These are phyloP conservation scores for Hypocreales sp. DNA, from an alignment of 2,329 filamentous ascomycete genomes.

Conservation along the genomic window DNA sequence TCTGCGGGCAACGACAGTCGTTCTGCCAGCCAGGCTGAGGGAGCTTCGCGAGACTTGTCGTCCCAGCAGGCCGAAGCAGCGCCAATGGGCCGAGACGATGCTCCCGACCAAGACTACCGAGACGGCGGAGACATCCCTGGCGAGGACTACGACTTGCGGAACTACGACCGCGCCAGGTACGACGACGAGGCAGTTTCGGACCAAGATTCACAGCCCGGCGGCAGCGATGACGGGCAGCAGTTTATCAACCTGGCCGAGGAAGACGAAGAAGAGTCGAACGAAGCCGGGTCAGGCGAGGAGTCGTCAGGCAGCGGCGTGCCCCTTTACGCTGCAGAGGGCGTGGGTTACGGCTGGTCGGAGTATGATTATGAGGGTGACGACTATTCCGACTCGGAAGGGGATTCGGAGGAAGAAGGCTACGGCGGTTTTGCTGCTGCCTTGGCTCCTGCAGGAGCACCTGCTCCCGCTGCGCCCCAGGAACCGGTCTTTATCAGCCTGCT, in stretches of 20 bases:
- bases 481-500: constrained; percentile 31
- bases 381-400: background rate
- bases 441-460: background rate
- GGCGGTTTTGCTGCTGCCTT: too few species aligned
- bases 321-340: too few species aligned
- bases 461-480: constrained; percentile 9
- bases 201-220: constrained; percentile 4
- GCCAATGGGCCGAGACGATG: constrained; percentile 2
- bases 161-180: constrained; percentile 15
- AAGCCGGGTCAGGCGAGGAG: too few species aligned
- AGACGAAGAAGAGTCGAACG: constrained; percentile 6
- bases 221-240: constrained; percentile 5
- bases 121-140: constrained; percentile 14
- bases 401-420: constrained; percentile 1
- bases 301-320: too few species aligned
- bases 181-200: constrained; percentile 14
- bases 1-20: too few species aligned
- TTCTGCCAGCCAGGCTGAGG: too few species aligned
- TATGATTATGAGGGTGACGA: background rate
- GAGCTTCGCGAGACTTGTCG: too few species aligned
- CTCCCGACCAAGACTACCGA: constrained; percentile 8
- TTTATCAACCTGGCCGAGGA: constrained; percentile 11
- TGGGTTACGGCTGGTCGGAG: too few species aligned
- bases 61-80: too few species aligned
- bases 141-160: constrained; percentile 18